Evolutionary conservation across 2,329 filamentous ascomycete genomes (phyloP).

Genomic region (Onygenales sp.): DNA sequence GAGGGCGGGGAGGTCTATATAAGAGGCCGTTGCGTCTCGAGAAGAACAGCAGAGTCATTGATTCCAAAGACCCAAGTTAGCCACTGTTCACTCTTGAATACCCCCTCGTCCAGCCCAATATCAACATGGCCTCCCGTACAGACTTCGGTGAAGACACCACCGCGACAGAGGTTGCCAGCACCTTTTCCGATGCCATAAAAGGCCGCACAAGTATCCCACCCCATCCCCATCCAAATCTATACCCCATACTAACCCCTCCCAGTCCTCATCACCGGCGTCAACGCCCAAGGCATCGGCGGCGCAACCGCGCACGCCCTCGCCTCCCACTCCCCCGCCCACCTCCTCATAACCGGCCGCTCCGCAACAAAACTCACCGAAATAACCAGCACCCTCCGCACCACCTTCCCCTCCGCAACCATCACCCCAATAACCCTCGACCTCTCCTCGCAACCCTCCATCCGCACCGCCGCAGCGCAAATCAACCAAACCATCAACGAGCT

Average conservation of each 20-base stretch:
- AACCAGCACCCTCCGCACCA: constrained; percentile 9
- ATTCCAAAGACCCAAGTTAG: neutral
- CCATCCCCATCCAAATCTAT: neutral
- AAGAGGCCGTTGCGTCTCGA: too few species aligned
- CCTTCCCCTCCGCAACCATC: neutral
- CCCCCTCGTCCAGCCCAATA: neutral
- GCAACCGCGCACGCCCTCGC: constrained; percentile 25
- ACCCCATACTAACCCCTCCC: neutral
- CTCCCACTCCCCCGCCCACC: constrained; percentile 17
- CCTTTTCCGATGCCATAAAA: constrained; percentile 14
- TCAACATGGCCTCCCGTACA: constrained; percentile 24
- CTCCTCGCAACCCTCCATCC: constrained; percentile 18
- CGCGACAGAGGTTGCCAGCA: constrained; percentile 25
- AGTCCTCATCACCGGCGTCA: constrained; percentile 33
- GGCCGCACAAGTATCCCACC: constrained; percentile 11
- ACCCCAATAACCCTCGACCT: constrained; percentile 16
- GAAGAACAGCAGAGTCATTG: neutral
- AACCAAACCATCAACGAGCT: constrained; percentile 13
- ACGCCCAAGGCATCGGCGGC: constrained; percentile 25
- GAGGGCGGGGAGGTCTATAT: too few species aligned
- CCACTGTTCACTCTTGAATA: neutral
- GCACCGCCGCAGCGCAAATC: constrained; percentile 17
- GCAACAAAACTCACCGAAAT: constrained; percentile 23
- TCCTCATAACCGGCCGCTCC: constrained; percentile 32
- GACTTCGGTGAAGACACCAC: constrained; percentile 26